Base-by-base conservation (phyloP, 148 eudicot species). In the Cornus controversa region DNA sequence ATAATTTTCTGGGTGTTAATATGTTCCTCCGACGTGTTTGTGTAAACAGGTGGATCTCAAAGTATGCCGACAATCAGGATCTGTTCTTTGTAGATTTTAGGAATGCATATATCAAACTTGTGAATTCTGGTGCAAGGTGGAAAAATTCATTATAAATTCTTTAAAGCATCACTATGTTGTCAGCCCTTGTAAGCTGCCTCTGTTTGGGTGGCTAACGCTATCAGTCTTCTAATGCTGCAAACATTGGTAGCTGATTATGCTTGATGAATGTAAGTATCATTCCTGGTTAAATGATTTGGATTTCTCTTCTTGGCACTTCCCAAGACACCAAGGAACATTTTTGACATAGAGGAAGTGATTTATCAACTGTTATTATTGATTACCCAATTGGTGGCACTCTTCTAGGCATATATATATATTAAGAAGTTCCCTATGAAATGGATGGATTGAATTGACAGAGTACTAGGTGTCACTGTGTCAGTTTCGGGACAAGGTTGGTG, bases 91-190 rank as follows among this genome's bases (percentile, higher is more conserved):
- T 89, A 73, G 97, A 96, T 87, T 96, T 96, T 74, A 89, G 85
- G 93, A 87, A 89, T 74, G 98, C 87, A 68, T 96, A 93, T 73
- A 84, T 85, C 84, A 96, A 96, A 82, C 94, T 96, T 40, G 94
- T 92, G 57, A 85, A 96, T 80, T 84, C 88, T 18, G 99, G 99
- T 65, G 99, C 97, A 28, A 87, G 77, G 74, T 96, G 99, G 98
- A 86, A 84, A 78, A 78, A 77, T 71, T 66, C 75, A 47, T 79
- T 34, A 72, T 78, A 82, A 69, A 20, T 72, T 34, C n/a, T 67
- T 68, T 11, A 1, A 10, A 22, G 18, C 3, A 54, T 18, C 45
- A 18, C 4, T 22, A 60, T 15, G 11, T 18, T 60, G 8, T 20
- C 24, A 18, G 23, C 24, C 20, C 64, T n/a, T 3, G 6, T 36